Evolutionary conservation across 2,329 filamentous ascomycete genomes (phyloP).

Genomic region (Teratosphaeria gauchensis): DNA sequence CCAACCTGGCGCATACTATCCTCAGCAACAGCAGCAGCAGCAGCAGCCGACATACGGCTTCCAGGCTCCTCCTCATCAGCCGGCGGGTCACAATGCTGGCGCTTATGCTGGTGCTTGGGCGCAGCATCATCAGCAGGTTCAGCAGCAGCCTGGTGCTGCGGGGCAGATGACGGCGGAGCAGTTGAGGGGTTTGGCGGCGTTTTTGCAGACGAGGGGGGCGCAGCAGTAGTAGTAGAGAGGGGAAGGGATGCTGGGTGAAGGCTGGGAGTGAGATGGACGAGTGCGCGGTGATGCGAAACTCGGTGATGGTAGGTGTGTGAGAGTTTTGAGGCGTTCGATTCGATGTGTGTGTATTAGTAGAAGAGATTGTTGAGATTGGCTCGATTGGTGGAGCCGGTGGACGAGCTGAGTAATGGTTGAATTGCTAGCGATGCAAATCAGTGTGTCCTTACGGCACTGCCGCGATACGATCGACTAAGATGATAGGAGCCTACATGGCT

Average conservation of each 20-base stretch:
- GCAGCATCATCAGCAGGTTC: conserved; percentile 15
- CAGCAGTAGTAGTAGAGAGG: not conserved
- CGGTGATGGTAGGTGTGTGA: not conserved
- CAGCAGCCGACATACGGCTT: not conserved
- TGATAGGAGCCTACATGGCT: no score
- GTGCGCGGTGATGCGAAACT: no score
- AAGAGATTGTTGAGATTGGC: not conserved
- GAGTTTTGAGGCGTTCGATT: not conserved
- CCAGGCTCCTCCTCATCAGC: not conserved
- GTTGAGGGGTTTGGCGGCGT: conserved; percentile 4
- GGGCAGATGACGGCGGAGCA: conserved; percentile 2
- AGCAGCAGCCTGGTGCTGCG: conserved; percentile 11
- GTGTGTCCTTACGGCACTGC: no score
- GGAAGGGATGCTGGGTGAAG: no score
- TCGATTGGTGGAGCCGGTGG: not conserved
- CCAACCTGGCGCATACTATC: conserved; percentile 2
- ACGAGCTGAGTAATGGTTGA: no score
- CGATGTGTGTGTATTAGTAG: not conserved
- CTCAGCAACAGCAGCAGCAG: conserved; percentile 9
- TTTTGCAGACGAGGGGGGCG: conserved; percentile 4
- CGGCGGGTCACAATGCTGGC: not conserved
- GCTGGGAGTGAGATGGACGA: no score
- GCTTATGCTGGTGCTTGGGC: not conserved
- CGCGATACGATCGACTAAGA: no score
- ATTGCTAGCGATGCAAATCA: no score